Percentiles rank a stretch among this genome's conserved stretches.
phyloP scores from a whole-genome alignment of 768 basidiomycete genomes.

The Pleurotus sapidus region DNA sequence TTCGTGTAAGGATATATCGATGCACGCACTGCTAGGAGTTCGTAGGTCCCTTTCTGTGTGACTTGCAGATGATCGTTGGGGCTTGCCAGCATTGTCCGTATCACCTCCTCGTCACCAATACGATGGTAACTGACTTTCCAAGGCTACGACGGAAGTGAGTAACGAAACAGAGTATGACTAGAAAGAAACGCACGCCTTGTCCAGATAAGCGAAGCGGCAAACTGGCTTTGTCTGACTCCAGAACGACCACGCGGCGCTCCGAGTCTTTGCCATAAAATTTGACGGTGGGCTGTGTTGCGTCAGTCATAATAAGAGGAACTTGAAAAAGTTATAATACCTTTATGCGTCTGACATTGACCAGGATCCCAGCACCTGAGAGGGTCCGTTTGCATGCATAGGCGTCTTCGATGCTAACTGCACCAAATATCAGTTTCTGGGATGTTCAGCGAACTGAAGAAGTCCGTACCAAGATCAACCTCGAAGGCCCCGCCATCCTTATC shows the following conservation, averaged over 20 bases:
- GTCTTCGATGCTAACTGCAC: slow-evolving; percentile 81
- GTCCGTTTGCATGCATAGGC: slow-evolving; percentile 81
- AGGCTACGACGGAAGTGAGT: slow-evolving; percentile 49
- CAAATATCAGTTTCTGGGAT: slow-evolving; percentile 7
- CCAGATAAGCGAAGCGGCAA: slow-evolving; percentile 89
- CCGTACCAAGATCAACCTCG: slow-evolving; percentile 73
- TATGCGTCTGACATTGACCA: slow-evolving; percentile 80
- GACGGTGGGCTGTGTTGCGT: slow-evolving; percentile 66
- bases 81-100: slow-evolving; percentile 42
- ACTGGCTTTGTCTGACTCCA: slow-evolving; percentile 69
- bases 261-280: slow-evolving; percentile 75
- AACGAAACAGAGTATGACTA: neutral
- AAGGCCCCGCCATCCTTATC: slow-evolving; percentile 71
- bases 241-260: slow-evolving; percentile 56
- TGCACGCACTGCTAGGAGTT: slow-evolving; percentile 59
- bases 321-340: slow-evolving; percentile 42
- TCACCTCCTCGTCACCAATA: slow-evolving; percentile 33
- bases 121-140: slow-evolving; percentile 82
- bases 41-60: slow-evolving; percentile 73
- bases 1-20: neutral
- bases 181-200: slow-evolving; percentile 62
- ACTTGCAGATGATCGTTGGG: slow-evolving; percentile 75
- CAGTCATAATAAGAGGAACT: no score
- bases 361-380: slow-evolving; percentile 72
- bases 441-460: neutral